Conservation (phyloP, 1,139 yeast genomes). For the Pneumocystis murina region DNA sequence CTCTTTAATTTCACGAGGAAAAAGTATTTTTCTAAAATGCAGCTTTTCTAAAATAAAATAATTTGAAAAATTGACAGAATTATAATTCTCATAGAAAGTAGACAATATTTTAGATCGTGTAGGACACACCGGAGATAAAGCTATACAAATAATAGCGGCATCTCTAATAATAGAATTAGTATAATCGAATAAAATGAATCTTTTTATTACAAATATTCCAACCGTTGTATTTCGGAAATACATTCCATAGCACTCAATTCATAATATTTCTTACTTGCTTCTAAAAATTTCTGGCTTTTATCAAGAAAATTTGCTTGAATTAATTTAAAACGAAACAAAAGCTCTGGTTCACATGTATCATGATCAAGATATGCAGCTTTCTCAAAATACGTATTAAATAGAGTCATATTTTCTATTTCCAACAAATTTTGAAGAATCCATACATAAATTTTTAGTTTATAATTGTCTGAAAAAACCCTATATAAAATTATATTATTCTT, state of each 20-base stretch:
- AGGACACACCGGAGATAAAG: neutral
- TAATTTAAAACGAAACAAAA: too few species aligned
- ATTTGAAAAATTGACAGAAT: neutral
- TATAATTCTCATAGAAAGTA: neutral
- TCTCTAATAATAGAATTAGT: neutral
- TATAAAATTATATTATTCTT: neutral
- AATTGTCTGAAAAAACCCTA: neutral
- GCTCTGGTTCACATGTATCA: neutral
- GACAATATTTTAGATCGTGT: neutral
- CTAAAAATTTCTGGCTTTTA: neutral
- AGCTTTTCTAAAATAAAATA: neutral
- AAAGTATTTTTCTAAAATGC: neutral
- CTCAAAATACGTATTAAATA: neutral
- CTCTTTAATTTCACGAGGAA: neutral
- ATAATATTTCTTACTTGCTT: neutral
- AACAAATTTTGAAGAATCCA: neutral
- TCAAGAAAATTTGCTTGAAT: too few species aligned
- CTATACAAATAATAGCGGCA: neutral
- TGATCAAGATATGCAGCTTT: neutral
- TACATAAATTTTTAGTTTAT: neutral
- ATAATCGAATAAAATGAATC: too few species aligned
- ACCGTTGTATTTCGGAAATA: neutral
- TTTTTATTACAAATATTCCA: neutral
- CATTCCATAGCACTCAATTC: too few species aligned
- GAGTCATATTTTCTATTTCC: neutral